These are phyloP conservation scores for Boehmeria nivea DNA, from an alignment of 306 rosid genomes.

Conservation along the genomic window DNA sequence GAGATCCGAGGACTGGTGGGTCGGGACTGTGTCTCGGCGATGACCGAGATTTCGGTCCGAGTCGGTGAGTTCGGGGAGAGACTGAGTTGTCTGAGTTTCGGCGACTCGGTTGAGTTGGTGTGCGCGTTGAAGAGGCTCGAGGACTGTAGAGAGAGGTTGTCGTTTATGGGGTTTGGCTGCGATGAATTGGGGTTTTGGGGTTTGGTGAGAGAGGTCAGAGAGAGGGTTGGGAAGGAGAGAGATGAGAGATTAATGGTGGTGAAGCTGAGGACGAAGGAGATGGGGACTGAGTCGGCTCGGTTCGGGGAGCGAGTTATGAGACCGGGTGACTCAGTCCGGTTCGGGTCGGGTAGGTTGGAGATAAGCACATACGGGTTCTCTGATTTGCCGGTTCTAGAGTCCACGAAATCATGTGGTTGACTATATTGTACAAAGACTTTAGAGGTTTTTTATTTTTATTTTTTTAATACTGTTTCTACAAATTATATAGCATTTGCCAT, in stretches of 20 bases:
- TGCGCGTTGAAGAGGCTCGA: constrained; percentile 56
- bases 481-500: background rate
- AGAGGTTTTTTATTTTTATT: background rate
- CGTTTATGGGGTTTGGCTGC: constrained; percentile 9
- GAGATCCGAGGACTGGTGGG: constrained; percentile 41
- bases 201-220: constrained; percentile 36
- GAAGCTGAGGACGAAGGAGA: constrained; percentile 5
- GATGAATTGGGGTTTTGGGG: constrained; percentile 40
- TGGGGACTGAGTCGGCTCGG: constrained; percentile 52
- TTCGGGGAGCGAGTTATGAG: constrained; percentile 18
- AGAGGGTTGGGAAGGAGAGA: constrained; percentile 18
- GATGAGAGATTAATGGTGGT: constrained; percentile 24
- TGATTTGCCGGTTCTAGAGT: constrained; percentile 1
- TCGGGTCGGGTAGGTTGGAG: constrained; percentile 46
- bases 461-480: too few species aligned
- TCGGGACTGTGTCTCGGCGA: constrained; percentile 34
- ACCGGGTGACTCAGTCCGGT: constrained; percentile 27
- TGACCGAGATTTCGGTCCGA: constrained; percentile 29
- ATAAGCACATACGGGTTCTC: background rate
- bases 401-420: background rate
- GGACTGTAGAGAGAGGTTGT: constrained; percentile 39
- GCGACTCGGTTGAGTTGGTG: constrained; percentile 62
- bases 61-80: constrained; percentile 54
- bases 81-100: constrained; percentile 44
- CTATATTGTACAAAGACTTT: background rate